Evolutionary conservation across 768 basidiomycete genomes (phyloP).

Genomic region (Pholiota molesta): DNA sequence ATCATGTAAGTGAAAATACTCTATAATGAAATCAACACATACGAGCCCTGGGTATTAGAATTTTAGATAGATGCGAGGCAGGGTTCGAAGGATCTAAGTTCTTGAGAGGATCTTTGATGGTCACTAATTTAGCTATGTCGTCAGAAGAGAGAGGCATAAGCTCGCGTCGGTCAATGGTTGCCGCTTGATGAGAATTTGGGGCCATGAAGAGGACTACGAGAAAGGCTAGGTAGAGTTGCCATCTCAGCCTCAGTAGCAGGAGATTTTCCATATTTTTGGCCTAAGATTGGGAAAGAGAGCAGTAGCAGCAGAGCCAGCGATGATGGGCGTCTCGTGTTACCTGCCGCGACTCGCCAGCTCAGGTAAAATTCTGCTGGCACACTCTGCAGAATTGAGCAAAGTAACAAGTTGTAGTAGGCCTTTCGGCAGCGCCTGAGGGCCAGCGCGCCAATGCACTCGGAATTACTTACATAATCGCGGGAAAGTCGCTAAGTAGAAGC

Average conservation of each 20-base stretch:
- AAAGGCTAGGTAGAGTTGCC: constrained; percentile 5
- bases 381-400: not conserved
- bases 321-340: no score
- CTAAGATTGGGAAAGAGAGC: not conserved
- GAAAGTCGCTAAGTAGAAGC: no score
- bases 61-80: constrained; percentile 74
- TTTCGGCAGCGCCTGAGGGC: no score
- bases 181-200: constrained; percentile 36
- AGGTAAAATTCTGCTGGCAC: not conserved
- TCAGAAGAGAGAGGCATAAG: constrained; percentile 49
- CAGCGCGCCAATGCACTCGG: no score
- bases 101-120: constrained; percentile 63
- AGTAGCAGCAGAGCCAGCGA: not conserved
- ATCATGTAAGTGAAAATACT: constrained; percentile 3
- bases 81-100: constrained; percentile 70
- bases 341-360: not conserved
- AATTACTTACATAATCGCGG: not conserved
- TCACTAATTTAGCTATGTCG: constrained; percentile 53
- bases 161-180: constrained; percentile 43
- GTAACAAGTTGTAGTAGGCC: no score
- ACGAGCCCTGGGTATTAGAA: constrained; percentile 86
- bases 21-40: constrained; percentile 26
- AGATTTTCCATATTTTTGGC: not conserved
- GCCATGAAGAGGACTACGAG: constrained; percentile 25
- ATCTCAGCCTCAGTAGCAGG: not conserved